Percentiles rank a stretch among this genome's conserved stretches.
Evolutionary conservation across 2,329 filamentous ascomycete genomes (phyloP).

Genomic region (Paraphoma sp.): DNA sequence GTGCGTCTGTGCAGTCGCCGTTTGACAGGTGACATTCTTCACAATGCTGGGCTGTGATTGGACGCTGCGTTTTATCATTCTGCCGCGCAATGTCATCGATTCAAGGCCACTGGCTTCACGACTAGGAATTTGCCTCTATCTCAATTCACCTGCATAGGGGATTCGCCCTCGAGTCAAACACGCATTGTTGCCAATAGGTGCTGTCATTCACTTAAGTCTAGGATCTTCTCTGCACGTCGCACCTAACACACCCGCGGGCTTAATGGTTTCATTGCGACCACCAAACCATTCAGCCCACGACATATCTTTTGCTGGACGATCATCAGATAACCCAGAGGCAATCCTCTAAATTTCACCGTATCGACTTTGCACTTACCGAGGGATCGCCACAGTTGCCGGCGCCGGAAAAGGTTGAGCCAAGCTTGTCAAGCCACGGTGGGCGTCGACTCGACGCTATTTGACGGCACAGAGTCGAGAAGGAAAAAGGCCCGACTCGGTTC

Average conservation of each 20-base stretch:
- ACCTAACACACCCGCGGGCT: neutral
- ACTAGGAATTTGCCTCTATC: neutral
- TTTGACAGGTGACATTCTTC: neutral
- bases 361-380: neutral
- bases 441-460: neutral
- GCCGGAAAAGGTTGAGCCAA: neutral
- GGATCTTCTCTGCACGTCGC: neutral
- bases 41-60: neutral
- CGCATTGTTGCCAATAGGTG: neutral
- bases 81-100: conserved; percentile 5
- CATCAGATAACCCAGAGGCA: neutral
- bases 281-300: neutral
- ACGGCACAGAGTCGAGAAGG: neutral
- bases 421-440: neutral
- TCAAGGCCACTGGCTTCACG: conserved; percentile 2
- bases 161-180: neutral
- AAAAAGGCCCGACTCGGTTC: neutral
- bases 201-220: neutral
- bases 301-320: neutral
- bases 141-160: neutral
- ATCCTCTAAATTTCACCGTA: neutral
- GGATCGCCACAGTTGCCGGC: neutral
- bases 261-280: neutral
- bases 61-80: neutral
- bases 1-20: neutral